These are phyloP conservation scores for Pseudogymnoascus sp. DNA, from an alignment of 2,329 filamentous ascomycete genomes.

Conservation along the genomic window DNA sequence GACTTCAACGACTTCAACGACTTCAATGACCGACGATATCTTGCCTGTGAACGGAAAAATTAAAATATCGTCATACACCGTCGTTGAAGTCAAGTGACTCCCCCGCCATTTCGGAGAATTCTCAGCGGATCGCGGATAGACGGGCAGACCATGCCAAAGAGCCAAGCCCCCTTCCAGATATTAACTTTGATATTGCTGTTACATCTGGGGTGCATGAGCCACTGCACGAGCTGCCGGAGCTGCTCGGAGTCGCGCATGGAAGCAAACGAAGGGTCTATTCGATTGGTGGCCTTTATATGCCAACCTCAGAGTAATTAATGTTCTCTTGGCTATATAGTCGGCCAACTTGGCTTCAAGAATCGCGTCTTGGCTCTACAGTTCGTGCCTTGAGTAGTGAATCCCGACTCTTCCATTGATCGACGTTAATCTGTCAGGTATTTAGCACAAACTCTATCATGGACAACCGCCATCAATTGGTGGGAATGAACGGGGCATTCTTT, in stretches of 20 bases:
- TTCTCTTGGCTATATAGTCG: background rate
- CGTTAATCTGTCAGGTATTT: background rate
- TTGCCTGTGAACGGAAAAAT: background rate
- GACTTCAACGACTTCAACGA: background rate
- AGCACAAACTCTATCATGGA: background rate
- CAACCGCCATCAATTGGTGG: background rate
- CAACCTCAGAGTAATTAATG: background rate
- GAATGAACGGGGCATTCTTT: background rate
- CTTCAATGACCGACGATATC: no score
- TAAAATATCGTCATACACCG: background rate
- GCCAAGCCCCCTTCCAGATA: background rate
- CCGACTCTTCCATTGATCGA: background rate
- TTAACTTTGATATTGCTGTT: background rate
- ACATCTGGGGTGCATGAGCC: background rate
- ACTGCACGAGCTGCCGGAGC: background rate
- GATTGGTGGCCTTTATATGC: slow-evolving; percentile 7
- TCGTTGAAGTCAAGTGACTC: background rate
- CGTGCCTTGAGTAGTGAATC: background rate
- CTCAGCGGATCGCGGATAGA: background rate
- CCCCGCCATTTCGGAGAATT: slow-evolving; percentile 4
- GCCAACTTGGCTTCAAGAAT: background rate
- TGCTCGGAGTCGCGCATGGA: background rate
- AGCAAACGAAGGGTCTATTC: background rate
- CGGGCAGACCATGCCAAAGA: background rate
- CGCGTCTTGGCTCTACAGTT: background rate